These are phyloP conservation scores for Cardamine chenopodiifolia DNA, from an alignment of 345 rosid genomes.

Conservation along the genomic window DNA sequence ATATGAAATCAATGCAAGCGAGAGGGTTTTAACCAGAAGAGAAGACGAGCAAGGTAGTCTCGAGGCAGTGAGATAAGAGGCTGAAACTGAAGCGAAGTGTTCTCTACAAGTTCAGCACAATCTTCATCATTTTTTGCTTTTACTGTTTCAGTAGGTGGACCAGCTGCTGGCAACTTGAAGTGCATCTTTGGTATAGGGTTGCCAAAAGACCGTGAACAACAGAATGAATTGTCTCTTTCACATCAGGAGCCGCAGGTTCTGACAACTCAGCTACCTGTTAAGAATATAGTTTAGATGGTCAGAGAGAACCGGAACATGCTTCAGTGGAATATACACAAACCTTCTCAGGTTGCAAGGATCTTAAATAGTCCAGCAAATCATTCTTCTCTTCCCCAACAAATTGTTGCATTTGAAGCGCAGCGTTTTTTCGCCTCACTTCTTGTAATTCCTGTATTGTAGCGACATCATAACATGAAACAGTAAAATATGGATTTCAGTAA, in stretches of 20 bases:
- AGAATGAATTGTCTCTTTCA: conserved; percentile 74
- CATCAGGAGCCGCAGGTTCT: conserved; percentile 77
- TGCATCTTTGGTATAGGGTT: conserved; percentile 86
- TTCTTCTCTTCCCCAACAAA: conserved; percentile 99
- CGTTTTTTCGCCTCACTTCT: conserved; percentile 80
- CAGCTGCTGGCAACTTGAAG: conserved; percentile 66
- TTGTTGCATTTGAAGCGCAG: conserved; percentile 98
- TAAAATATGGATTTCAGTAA: background rate
- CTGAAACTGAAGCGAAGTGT: conserved; percentile 83
- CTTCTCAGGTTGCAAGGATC: conserved; percentile 96
- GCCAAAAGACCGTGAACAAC: conserved; percentile 95
- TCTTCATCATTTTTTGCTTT: conserved; percentile 59
- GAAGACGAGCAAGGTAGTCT: conserved; percentile 92
- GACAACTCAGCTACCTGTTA: conserved; percentile 92
- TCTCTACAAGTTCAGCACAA: conserved; percentile 77
- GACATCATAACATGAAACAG: conserved; percentile 8
- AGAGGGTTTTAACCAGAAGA: conserved; percentile 75
- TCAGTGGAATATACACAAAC: conserved; percentile 38
- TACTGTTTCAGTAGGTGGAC: conserved; percentile 49
- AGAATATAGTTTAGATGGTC: conserved; percentile 1
- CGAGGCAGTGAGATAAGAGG: conserved; percentile 76
- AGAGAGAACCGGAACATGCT: conserved; percentile 4
- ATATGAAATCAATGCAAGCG: background rate
- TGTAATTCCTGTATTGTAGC: conserved; percentile 64
- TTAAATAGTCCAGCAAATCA: conserved; percentile 89